phyloP scores from a whole-genome alignment of 2,329 filamentous ascomycete genomes.

The Calonectria hongkongensis region DNA sequence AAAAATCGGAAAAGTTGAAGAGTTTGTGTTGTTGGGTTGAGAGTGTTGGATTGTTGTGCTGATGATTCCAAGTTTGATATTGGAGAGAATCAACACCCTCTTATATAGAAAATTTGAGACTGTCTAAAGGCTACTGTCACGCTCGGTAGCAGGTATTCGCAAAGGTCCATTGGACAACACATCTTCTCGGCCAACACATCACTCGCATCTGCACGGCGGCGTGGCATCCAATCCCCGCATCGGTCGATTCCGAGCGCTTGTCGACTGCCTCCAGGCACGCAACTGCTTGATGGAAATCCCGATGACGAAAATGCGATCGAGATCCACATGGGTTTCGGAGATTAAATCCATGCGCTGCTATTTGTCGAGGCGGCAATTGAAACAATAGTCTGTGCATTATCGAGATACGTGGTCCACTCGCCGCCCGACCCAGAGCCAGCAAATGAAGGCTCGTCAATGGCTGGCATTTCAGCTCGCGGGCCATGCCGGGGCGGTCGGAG shows the following conservation, averaged over 20 bases:
- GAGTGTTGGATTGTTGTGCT: background rate
- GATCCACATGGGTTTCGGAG: conserved; percentile 9
- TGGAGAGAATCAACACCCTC: background rate
- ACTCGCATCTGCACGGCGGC: conserved; percentile 3
- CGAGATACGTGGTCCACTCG: conserved; percentile 9
- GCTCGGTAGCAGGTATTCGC: background rate
- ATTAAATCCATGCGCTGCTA: background rate
- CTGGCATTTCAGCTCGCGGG: background rate
- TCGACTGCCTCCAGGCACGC: background rate
- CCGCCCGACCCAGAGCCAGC: background rate
- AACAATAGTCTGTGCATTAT: conserved; percentile 9
- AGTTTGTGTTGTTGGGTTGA: conserved; percentile 1
- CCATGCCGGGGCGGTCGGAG: background rate
- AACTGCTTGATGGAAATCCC: background rate
- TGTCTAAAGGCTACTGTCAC: background rate
- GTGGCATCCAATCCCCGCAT: conserved; percentile 7
- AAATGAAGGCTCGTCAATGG: background rate
- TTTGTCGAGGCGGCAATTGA: conserved; percentile 4
- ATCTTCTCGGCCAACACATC: background rate
- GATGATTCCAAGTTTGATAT: background rate
- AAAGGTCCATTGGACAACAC: background rate
- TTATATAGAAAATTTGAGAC: background rate
- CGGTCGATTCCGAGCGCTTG: conserved; percentile 2
- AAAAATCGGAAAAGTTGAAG: conserved; percentile 1
- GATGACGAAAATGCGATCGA: conserved; percentile 5